Conservation (phyloP, 805 yeast species). For the Tetrapisispora iriomotensis region DNA sequence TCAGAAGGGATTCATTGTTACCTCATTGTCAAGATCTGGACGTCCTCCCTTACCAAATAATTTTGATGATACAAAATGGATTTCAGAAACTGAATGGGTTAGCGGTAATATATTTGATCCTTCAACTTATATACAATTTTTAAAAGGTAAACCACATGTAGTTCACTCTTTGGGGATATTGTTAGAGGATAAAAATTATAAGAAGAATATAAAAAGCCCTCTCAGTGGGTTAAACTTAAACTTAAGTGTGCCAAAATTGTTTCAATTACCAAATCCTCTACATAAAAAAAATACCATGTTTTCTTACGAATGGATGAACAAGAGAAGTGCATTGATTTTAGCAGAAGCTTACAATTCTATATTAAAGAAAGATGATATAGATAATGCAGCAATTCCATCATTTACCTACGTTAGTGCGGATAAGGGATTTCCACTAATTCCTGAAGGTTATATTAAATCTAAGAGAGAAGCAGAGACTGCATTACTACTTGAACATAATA, state of each 20-base stretch:
- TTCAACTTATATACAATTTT: slow-evolving; percentile 38
- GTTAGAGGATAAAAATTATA: slow-evolving; percentile 61
- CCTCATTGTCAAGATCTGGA: slow-evolving; percentile 62
- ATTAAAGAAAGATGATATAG: slow-evolving; percentile 8
- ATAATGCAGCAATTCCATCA: slow-evolving; percentile 22
- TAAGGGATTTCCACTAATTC: slow-evolving; percentile 54
- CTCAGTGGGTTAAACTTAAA: slow-evolving; percentile 3
- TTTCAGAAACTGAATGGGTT: slow-evolving; percentile 52
- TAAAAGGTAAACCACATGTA: slow-evolving; percentile 49
- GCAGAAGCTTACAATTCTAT: slow-evolving; percentile 42
- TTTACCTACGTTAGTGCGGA: slow-evolving; percentile 82
- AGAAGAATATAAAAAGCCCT: slow-evolving; percentile 25
- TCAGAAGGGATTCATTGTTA: slow-evolving; percentile 51
- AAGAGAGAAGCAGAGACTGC: slow-evolving; percentile 71
- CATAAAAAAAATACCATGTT: slow-evolving; percentile 29
- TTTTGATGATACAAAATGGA: slow-evolving; percentile 36
- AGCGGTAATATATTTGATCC: slow-evolving; percentile 63
- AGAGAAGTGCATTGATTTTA: slow-evolving; percentile 55
- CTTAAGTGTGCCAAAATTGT: slow-evolving; percentile 10
- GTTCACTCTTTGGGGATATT: slow-evolving; percentile 79
- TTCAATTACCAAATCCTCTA: slow-evolving; percentile 49
- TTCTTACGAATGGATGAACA: slow-evolving; percentile 54
- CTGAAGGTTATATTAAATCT: slow-evolving; percentile 60
- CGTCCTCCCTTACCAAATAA: slow-evolving; percentile 32
- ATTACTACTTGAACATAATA: slow-evolving; percentile 32